Conservation (phyloP, 495 filamentous ascomycete genomes). For the Geopyxis carbonaria region DNA sequence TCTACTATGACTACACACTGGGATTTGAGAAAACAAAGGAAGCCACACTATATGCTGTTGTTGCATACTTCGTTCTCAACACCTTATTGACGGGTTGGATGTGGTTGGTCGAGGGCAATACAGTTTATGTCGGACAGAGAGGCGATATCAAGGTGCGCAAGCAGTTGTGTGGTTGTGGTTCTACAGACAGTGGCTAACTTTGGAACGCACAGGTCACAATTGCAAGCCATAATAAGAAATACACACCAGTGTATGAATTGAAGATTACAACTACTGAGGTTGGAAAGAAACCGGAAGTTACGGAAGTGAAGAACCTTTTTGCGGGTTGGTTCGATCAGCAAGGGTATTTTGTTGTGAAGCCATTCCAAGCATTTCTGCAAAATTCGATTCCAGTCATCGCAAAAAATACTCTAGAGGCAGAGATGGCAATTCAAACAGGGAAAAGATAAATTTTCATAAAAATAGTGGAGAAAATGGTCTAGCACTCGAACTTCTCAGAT, state of each 20-base stretch:
- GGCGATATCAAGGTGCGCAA: slow-evolving; percentile 37
- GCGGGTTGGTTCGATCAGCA: slow-evolving; percentile 71
- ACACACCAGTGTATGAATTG: slow-evolving; percentile 60
- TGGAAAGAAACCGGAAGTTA: no score
- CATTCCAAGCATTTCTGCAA: slow-evolving; percentile 43
- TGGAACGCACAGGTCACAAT: slow-evolving; percentile 42
- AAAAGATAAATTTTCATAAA: no score
- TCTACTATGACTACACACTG: slow-evolving; percentile 77
- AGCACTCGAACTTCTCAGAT: no score
- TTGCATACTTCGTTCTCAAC: slow-evolving; percentile 66
- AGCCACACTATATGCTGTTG: slow-evolving; percentile 58
- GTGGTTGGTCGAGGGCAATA: slow-evolving; percentile 62
- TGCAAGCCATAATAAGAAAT: slow-evolving; percentile 50
- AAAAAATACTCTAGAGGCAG: slow-evolving; percentile 8
- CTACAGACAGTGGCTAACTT: not conserved
- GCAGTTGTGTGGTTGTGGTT: not conserved
- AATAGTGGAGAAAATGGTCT: no score
- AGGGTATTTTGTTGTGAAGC: slow-evolving; percentile 64
- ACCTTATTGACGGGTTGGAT: slow-evolving; percentile 69
- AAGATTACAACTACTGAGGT: slow-evolving; percentile 29
- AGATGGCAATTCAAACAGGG: not conserved
- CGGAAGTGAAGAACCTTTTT: slow-evolving; percentile 50
- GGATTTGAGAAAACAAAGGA: slow-evolving; percentile 72
- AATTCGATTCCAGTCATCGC: slow-evolving; percentile 17
- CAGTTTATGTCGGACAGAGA: slow-evolving; percentile 56